phyloP scores from a whole-genome alignment of 441 rosid genomes.

The Corymbia citriodora region DNA sequence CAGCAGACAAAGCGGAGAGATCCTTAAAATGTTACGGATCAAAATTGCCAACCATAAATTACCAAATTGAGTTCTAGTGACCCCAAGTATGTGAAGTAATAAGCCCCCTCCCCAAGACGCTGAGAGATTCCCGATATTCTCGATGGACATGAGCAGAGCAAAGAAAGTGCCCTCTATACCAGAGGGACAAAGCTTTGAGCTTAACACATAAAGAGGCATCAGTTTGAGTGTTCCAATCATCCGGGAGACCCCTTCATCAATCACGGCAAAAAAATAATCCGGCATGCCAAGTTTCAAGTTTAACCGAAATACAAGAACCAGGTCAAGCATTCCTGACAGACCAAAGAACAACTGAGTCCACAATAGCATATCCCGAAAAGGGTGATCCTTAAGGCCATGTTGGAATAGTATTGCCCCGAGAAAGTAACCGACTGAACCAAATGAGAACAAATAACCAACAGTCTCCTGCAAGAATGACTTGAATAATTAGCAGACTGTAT shows the following conservation, averaged over 20 bases:
- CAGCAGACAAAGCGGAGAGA: constrained; percentile 61
- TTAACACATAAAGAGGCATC: constrained; percentile 95
- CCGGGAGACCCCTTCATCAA: constrained; percentile 66
- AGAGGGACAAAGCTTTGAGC: constrained; percentile 88
- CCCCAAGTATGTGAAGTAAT: constrained; percentile 57
- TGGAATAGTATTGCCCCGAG: constrained; percentile 79
- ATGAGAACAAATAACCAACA: constrained; percentile 76
- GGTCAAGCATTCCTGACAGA: constrained; percentile 86
- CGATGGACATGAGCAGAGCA: constrained; percentile 94
- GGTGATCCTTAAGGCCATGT: constrained; percentile 58
- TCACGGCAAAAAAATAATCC: constrained; percentile 67
- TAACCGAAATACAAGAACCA: constrained; percentile 71
- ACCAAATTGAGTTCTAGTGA: constrained; percentile 58
- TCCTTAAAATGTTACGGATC: constrained; percentile 65
- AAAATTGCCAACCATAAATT: constrained; percentile 89
- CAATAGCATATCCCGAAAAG: constrained; percentile 61
- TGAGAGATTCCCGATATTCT: constrained; percentile 68
- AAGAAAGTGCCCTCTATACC: constrained; percentile 99
- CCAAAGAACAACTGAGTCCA: constrained; percentile 89
- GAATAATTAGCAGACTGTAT: not conserved
- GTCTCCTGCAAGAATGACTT: constrained; percentile 52
- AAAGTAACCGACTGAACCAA: constrained; percentile 78
- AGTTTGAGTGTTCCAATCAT: constrained; percentile 74
- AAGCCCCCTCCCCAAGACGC: constrained; percentile 92
- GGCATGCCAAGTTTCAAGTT: constrained; percentile 78